Conservation (phyloP, 108 stramenopile species). For the Stephanodiscus triporus region DNA sequence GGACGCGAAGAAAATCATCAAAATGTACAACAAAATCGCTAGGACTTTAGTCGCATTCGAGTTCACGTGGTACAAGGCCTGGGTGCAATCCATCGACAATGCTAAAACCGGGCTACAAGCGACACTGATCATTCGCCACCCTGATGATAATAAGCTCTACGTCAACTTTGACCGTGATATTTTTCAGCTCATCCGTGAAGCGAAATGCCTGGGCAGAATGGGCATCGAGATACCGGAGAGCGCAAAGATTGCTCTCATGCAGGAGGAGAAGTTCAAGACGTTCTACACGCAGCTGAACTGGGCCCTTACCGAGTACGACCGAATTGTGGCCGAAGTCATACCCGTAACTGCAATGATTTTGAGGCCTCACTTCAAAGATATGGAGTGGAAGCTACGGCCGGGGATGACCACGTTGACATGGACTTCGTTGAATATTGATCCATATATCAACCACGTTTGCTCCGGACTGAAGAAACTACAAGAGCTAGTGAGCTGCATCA, state of each 20-base stretch:
- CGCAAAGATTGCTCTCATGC: slow-evolving; percentile 87
- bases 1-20: slow-evolving; percentile 89
- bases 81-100: slow-evolving; percentile 86
- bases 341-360: slow-evolving; percentile 86
- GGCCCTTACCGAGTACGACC: slow-evolving; percentile 88
- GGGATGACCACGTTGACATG: slow-evolving; percentile 94
- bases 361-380: slow-evolving; percentile 87
- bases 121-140: slow-evolving; percentile 91
- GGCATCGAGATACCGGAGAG: slow-evolving; percentile 88
- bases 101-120: slow-evolving; percentile 93
- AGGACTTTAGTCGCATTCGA: slow-evolving; percentile 90
- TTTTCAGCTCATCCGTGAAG: slow-evolving; percentile 90
- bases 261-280: slow-evolving; percentile 90
- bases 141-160: slow-evolving; percentile 88
- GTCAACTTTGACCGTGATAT: slow-evolving; percentile 94
- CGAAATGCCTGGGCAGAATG: slow-evolving; percentile 91
- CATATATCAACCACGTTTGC: slow-evolving; percentile 81
- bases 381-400: slow-evolving; percentile 92
- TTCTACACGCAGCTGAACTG: slow-evolving; percentile 87
- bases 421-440: slow-evolving; percentile 94
- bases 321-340: slow-evolving; percentile 80
- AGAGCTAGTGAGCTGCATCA: slow-evolving; percentile 85
- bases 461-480: slow-evolving; percentile 78
- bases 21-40: slow-evolving; percentile 94
- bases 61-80: slow-evolving; percentile 94